Conservation (phyloP, 2,329 filamentous ascomycete species). For the Aspergillus pseudotamarii region DNA sequence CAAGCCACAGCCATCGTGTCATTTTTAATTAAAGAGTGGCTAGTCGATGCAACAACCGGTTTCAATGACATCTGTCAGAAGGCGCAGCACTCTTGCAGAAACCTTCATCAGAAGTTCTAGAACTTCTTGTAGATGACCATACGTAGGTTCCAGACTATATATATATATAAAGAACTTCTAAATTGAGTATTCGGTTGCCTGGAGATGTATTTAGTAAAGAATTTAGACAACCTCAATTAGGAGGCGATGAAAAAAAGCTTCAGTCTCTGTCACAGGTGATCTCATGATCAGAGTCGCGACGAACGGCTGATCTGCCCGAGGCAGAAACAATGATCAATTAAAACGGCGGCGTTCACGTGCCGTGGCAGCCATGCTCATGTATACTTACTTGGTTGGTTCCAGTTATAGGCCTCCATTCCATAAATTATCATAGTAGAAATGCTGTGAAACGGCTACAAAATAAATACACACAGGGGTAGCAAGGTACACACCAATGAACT, state of each 20-base stretch:
- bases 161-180: not conserved
- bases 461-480: too few relatives aligned
- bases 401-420: too few relatives aligned
- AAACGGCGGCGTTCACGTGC: not conserved
- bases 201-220: not conserved
- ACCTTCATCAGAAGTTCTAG: not conserved
- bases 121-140: not conserved
- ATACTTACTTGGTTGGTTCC: too few relatives aligned
- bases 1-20: not conserved
- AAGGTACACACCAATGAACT: not conserved
- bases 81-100: not conserved
- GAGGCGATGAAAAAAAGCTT: too few relatives aligned
- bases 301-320: not conserved
- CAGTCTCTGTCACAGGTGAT: too few relatives aligned
- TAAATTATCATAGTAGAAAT: too few relatives aligned
- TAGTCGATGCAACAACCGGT: not conserved
- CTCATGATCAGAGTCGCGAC: not conserved
- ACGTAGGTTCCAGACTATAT: not conserved
- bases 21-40: not conserved
- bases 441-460: too few relatives aligned
- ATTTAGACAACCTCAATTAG: not conserved
- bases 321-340: not conserved
- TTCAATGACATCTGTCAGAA: not conserved
- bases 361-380: not conserved
- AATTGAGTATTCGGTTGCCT: not conserved